Conservation (phyloP, 306 rosid genomes). For the Pterocarpus macrocarpus region DNA sequence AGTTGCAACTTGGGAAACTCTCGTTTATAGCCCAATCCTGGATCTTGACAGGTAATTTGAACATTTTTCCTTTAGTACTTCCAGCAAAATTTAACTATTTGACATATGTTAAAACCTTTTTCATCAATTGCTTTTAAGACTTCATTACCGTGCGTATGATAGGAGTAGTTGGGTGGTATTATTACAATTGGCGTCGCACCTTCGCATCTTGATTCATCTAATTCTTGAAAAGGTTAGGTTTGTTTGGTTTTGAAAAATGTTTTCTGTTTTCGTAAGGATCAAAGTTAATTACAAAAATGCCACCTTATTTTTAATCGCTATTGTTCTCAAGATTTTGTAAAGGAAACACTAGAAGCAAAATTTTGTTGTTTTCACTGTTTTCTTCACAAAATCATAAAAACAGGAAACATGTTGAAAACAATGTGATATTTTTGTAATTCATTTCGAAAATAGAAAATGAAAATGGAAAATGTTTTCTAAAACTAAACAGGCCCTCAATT, state of each 20-base stretch:
- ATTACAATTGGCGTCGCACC: background rate
- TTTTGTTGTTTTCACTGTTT: too few relatives aligned
- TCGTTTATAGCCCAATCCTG: slow-evolving; percentile 90
- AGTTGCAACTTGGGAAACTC: slow-evolving; percentile 89
- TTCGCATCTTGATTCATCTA: background rate
- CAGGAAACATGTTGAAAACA: too few relatives aligned
- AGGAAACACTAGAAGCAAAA: too few relatives aligned
- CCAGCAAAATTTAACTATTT: background rate
- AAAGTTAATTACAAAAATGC: too few relatives aligned
- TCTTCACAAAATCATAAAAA: too few relatives aligned
- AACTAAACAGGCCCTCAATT: background rate
- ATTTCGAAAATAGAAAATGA: too few relatives aligned
- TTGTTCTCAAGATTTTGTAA: too few relatives aligned
- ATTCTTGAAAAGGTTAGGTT: background rate
- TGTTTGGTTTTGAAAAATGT: too few relatives aligned
- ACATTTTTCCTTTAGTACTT: slow-evolving; percentile 18
- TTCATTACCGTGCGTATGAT: background rate
- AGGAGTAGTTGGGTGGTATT: background rate
- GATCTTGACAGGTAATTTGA: slow-evolving; percentile 91
- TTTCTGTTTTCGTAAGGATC: too few relatives aligned
- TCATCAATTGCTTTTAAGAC: background rate
- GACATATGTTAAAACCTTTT: slow-evolving; percentile 4
- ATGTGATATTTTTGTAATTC: too few relatives aligned
- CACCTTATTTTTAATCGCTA: too few relatives aligned
- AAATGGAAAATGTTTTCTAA: too few relatives aligned